phyloP scores from a whole-genome alignment of 345 rosid genomes.

The Streptanthus diversifolius region DNA sequence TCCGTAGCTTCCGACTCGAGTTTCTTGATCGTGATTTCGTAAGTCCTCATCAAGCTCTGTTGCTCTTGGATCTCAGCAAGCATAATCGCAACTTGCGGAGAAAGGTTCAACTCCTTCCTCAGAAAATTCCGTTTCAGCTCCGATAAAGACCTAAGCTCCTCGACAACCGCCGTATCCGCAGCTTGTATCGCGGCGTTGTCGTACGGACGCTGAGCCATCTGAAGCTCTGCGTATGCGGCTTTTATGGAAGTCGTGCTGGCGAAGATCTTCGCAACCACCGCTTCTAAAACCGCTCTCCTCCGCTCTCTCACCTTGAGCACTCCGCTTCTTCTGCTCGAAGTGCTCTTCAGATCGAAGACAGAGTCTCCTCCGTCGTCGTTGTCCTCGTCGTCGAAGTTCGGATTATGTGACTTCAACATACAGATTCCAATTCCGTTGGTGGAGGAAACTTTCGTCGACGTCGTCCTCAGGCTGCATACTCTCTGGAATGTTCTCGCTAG shows the following conservation, averaged over 20 bases:
- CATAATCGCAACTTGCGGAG: conserved; percentile 84
- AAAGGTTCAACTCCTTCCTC: conserved; percentile 66
- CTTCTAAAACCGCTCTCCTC: conserved; percentile 56
- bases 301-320: conserved; percentile 29
- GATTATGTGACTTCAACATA: conserved; percentile 48
- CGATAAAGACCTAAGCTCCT: conserved; percentile 67
- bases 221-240: conserved; percentile 93
- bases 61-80: conserved; percentile 95
- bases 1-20: conserved; percentile 47
- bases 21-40: conserved; percentile 73
- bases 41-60: conserved; percentile 85
- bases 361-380: conserved; percentile 22
- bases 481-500: conserved; percentile 67
- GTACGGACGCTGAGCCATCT: conserved; percentile 89
- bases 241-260: conserved; percentile 75
- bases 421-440: conserved; percentile 72
- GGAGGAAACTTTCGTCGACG: conserved; percentile 46
- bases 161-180: conserved; percentile 82
- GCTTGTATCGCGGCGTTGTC: conserved; percentile 64
- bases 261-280: conserved; percentile 72
- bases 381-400: conserved; percentile 36
- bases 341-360: conserved; percentile 31
- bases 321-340: conserved; percentile 22
- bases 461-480: conserved; percentile 52
- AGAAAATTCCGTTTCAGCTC: conserved; percentile 66